Percentiles rank a stretch among this genome's conserved stretches.
Conservation (phyloP, 345 rosid species). For the Salix brachista region DNA sequence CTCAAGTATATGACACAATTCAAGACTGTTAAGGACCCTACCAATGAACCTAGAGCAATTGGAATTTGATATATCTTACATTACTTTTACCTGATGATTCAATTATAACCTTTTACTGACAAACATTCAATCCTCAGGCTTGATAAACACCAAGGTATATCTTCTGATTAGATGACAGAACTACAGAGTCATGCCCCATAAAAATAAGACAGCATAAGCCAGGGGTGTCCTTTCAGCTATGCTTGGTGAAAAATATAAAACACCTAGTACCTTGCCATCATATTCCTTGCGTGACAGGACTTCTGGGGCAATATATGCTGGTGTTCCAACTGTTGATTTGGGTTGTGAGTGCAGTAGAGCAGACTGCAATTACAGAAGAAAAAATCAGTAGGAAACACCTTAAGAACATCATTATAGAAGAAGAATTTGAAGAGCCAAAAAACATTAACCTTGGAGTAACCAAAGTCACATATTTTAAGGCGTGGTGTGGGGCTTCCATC, state of each 20-base stretch:
- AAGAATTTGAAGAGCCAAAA: neutral
- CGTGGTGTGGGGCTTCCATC: conserved; percentile 61
- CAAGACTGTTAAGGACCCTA: neutral
- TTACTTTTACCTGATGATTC: neutral
- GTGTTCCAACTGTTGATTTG: conserved; percentile 75
- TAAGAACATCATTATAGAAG: neutral
- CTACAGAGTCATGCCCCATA: neutral
- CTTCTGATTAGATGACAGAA: neutral
- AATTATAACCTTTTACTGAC: neutral
- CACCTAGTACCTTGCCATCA: conserved; percentile 57
- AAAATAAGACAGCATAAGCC: neutral
- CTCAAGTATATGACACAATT: neutral
- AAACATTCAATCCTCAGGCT: neutral
- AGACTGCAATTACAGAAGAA: conserved; percentile 37
- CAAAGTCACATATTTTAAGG: conserved; percentile 58
- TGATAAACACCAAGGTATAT: neutral
- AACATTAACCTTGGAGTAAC: conserved; percentile 51
- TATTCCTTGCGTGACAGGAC: conserved; percentile 61
- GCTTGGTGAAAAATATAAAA: neutral
- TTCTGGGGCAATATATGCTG: conserved; percentile 75
- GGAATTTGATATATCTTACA: neutral
- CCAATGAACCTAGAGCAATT: neutral
- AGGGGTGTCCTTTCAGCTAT: neutral
- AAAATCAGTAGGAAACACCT: conserved; percentile 1
- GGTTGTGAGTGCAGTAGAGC: conserved; percentile 63